Evolutionary conservation across 2,329 filamentous ascomycete species (phyloP), one percentile per base, ranked within the genome.

Genomic region (Xylaria polymorpha): DNA sequence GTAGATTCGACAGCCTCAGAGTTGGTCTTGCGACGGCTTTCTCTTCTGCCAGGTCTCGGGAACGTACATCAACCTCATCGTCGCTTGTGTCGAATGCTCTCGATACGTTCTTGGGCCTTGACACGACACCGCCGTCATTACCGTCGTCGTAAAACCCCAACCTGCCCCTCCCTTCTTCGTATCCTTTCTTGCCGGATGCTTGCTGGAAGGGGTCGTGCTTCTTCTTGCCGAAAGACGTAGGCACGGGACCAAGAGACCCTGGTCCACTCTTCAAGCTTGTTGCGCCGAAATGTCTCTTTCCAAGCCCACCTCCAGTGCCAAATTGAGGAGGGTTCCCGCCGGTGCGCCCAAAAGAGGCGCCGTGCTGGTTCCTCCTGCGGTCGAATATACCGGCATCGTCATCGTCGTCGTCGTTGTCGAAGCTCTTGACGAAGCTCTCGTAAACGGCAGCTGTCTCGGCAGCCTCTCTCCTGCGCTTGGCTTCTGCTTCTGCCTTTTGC

Each of bases 361-460:
- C 68, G 35, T 67, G 65, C 22, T 73, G 74, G 18, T 8, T 44
- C 18, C 48, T 68, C 22, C 9, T 56, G n/a, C 73, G 57, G 70
- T 69, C 46, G 67, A 71, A 60, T n/a, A 58, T 44, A 50, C 73
- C 66, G 32, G 61, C 56, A 64, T 73, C 76, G 29, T 81, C 78
- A 67, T 85, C 83, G 48, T 86, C 84, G 32, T 87, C 86, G 44
- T 90, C 88, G 69, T 90, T 88, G 70, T 90, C 90, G 75, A 93
- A 92, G 64, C 87, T 94, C 80, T 95, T 95, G 66, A 96, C 89
- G 74, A 97, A 97, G 73, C 95, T 93, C 74, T 94, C 90, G 79
- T 94, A 92, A 0, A 94, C 93, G 29, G 93, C 94, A 25, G 92
- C 93, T 7, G 93, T 97, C 81, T 97, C 94, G 73, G 91, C 93